These are phyloP conservation scores for Papilionanthe hybrid DNA, from an alignment of 116 monocot species.

Conservation along the genomic window DNA sequence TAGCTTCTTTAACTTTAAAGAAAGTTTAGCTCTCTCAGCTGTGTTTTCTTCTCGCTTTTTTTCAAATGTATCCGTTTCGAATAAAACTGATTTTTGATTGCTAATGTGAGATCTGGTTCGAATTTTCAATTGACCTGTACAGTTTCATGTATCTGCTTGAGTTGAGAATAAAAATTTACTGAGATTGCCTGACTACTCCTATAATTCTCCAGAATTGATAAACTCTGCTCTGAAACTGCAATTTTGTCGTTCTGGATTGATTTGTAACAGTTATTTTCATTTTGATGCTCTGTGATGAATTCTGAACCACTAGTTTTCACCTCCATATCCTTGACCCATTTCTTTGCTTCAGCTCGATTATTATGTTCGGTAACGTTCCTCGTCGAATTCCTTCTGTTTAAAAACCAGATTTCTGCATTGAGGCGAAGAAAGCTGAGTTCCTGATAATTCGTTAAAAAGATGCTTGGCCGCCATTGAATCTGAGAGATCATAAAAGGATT, in stretches of 20 bases:
- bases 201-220: background rate
- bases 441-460: constrained; percentile 16
- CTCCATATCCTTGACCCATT: background rate
- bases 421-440: constrained; percentile 29
- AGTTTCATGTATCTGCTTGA: constrained; percentile 6
- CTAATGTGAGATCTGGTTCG: background rate
- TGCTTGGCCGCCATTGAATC: constrained; percentile 30
- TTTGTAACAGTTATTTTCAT: background rate
- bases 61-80: constrained; percentile 4
- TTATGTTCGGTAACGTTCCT: background rate
- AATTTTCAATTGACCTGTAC: background rate
- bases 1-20: background rate
- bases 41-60: background rate
- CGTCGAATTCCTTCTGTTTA: background rate
- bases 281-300: background rate
- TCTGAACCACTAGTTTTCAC: background rate
- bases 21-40: too few species aligned
- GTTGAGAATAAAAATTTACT: constrained; percentile 36
- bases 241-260: background rate
- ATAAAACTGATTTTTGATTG: background rate
- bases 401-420: too few species aligned
- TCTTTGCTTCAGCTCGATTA: background rate
- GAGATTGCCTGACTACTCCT: constrained; percentile 20
- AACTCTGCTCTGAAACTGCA: background rate
- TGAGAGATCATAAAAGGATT: constrained; percentile 38